Evolutionary conservation across 2,329 filamentous ascomycete genomes (phyloP).

Genomic region (Chaetothyriales sp.): DNA sequence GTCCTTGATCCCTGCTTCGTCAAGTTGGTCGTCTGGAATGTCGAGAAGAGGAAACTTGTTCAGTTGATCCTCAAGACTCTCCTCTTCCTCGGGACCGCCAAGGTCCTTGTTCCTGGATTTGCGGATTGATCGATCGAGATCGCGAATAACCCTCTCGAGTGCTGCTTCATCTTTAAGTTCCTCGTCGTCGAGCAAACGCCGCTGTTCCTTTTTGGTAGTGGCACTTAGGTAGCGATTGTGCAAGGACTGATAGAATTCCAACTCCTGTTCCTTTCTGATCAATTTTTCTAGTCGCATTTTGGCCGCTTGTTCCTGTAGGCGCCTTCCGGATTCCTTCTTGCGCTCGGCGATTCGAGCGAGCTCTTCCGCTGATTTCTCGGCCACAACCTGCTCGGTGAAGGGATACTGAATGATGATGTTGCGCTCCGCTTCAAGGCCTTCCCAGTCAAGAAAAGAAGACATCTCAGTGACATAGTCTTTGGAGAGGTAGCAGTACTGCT

Average conservation of each 20-base stretch:
- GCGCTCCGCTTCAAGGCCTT: slow-evolving; percentile 66
- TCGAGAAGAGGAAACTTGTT: slow-evolving; percentile 74
- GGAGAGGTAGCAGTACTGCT: slow-evolving; percentile 81
- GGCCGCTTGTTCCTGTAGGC: slow-evolving; percentile 87
- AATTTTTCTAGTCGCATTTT: slow-evolving; percentile 95
- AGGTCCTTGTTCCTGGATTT: slow-evolving; percentile 89
- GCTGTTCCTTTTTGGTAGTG: slow-evolving; percentile 80
- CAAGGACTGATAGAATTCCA: slow-evolving; percentile 84
- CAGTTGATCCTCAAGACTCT: slow-evolving; percentile 56
- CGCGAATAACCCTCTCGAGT: slow-evolving; percentile 70
- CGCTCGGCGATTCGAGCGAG: slow-evolving; percentile 79
- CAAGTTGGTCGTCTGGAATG: slow-evolving; percentile 77
- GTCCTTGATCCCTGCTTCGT: slow-evolving; percentile 79
- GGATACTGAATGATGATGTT: slow-evolving; percentile 86
- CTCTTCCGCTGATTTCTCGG: slow-evolving; percentile 91
- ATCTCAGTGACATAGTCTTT: slow-evolving; percentile 71
- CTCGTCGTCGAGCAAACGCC: slow-evolving; percentile 71
- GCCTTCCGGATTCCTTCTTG: slow-evolving; percentile 82
- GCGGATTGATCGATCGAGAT: slow-evolving; percentile 79
- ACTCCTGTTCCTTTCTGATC: slow-evolving; percentile 86
- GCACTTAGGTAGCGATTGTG: slow-evolving; percentile 49
- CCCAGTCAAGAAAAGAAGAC: slow-evolving; percentile 70
- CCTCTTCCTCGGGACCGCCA: slow-evolving; percentile 67
- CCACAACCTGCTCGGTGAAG: slow-evolving; percentile 75
- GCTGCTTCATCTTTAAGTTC: slow-evolving; percentile 85